Conservation (phyloP, 2,329 filamentous ascomycete species). For the Chaetomiaceae sp. region DNA sequence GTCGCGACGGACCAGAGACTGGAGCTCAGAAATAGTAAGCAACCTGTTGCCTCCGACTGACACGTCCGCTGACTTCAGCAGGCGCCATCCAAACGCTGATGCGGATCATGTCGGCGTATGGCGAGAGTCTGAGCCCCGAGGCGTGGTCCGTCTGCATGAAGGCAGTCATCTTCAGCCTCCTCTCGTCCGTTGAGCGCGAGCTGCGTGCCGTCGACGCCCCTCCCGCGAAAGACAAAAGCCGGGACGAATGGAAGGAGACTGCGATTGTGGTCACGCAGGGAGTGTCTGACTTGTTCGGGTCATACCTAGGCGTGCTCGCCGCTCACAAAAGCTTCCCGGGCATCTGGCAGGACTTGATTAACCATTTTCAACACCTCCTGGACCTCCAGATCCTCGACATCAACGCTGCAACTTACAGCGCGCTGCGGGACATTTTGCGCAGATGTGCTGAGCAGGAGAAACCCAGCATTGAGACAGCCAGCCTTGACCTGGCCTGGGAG, state of each 20-base stretch:
- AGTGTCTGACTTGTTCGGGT: conserved; percentile 65
- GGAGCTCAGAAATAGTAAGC: conserved; percentile 68
- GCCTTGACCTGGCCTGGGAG: conserved; percentile 59
- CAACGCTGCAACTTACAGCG: conserved; percentile 64
- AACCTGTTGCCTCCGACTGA: conserved; percentile 1
- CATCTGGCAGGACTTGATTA: conserved; percentile 70
- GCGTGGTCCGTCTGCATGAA: conserved; percentile 81
- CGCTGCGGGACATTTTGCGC: conserved; percentile 57
- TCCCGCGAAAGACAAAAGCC: conserved; percentile 36
- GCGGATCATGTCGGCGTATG: conserved; percentile 87
- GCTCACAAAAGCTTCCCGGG: conserved; percentile 59
- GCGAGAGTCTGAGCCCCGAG: conserved; percentile 67
- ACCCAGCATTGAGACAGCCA: conserved; percentile 41
- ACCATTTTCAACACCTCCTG: conserved; percentile 59
- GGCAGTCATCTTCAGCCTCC: conserved; percentile 70
- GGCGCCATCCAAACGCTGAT: conserved; percentile 83
- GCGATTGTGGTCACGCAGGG: conserved; percentile 68
- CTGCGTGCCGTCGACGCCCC: conserved; percentile 36
- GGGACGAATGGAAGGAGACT: conserved; percentile 64
- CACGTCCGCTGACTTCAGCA: conserved; percentile 30
- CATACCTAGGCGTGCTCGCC: conserved; percentile 68
- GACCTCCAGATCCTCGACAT: conserved; percentile 61
- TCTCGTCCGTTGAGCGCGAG: conserved; percentile 61
- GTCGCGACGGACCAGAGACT: conserved; percentile 66
- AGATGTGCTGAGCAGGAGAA: conserved; percentile 39